Evolutionary conservation across 768 basidiomycete genomes (phyloP).

Genomic region (Gymnopilus junonius): DNA sequence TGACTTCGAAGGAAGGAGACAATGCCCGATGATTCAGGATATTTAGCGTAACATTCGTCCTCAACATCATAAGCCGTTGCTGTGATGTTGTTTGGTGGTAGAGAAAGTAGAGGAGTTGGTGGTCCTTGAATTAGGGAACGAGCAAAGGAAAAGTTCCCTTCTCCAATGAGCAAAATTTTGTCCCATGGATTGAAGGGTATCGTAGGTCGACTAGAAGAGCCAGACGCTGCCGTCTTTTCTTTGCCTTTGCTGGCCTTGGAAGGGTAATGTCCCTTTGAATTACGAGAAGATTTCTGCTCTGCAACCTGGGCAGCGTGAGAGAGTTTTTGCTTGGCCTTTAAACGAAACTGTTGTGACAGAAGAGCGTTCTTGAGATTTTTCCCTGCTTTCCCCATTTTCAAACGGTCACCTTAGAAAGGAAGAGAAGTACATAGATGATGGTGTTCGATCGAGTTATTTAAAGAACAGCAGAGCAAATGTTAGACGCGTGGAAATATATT

Average conservation of each 20-base stretch:
- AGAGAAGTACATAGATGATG: neutral
- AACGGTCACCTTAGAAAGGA: neutral
- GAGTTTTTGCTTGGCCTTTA: constrained; percentile 64
- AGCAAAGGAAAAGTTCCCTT: constrained; percentile 95
- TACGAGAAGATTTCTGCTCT: constrained; percentile 46
- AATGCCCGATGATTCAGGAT: constrained; percentile 70
- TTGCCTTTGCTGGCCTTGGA: constrained; percentile 33
- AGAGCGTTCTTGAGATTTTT: constrained; percentile 73
- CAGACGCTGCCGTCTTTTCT: constrained; percentile 33
- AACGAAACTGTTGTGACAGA: constrained; percentile 68
- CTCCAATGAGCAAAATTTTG: constrained; percentile 80
- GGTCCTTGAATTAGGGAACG: constrained; percentile 64
- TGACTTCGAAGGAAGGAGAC: constrained; percentile 55
- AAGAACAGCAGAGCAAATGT: neutral
- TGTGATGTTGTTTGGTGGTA: constrained; percentile 70
- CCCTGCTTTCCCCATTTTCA: constrained; percentile 45
- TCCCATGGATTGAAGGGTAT: constrained; percentile 71
- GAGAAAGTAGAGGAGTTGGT: constrained; percentile 50
- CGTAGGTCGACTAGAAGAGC: constrained; percentile 42
- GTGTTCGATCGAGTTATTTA: too few species aligned
- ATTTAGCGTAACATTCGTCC: constrained; percentile 77
- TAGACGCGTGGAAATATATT: neutral
- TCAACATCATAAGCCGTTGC: constrained; percentile 89
- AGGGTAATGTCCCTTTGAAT: constrained; percentile 21
- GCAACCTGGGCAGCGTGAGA: constrained; percentile 54